phyloP scores from a whole-genome alignment of 2,329 filamentous ascomycete species.

The Nigrospora sphaerica region DNA sequence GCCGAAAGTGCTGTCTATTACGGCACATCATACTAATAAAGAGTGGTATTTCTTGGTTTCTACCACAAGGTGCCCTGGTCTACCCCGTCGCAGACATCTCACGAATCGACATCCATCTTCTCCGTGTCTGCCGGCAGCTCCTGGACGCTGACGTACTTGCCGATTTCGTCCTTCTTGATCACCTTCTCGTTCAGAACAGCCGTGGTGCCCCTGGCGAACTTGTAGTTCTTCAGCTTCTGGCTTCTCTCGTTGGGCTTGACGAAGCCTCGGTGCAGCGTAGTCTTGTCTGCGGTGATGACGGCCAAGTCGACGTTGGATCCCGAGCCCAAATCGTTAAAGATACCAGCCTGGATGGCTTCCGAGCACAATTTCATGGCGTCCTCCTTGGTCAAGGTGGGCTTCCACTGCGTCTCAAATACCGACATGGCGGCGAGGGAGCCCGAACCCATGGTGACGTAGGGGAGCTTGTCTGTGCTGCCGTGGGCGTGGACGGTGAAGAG shows the following conservation, averaged over 20 bases:
- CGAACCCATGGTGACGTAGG: constrained; percentile 98
- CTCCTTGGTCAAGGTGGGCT: constrained; percentile 63
- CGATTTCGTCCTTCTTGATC: constrained; percentile 88
- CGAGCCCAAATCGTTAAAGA: constrained; percentile 96
- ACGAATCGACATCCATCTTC: constrained; percentile 63
- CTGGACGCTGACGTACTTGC: constrained; percentile 87
- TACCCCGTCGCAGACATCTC: constrained; percentile 10
- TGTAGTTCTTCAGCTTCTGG: constrained; percentile 89
- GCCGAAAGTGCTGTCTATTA: constrained; percentile 5
- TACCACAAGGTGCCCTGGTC: background rate
- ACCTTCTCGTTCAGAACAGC: constrained; percentile 94
- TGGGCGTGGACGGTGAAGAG: constrained; percentile 98
- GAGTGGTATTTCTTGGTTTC: background rate
- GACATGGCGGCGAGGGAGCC: constrained; percentile 96
- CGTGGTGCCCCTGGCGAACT: constrained; percentile 86
- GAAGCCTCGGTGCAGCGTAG: constrained; percentile 85
- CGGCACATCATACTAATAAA: constrained; percentile 6
- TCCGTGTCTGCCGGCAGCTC: constrained; percentile 69
- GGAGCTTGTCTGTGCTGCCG: constrained; percentile 96
- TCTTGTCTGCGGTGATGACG: constrained; percentile 92
- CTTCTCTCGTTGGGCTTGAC: constrained; percentile 87
- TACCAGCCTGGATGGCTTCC: constrained; percentile 84
- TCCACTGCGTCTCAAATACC: constrained; percentile 96
- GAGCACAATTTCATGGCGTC: constrained; percentile 64
- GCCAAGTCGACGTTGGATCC: constrained; percentile 97